These are phyloP conservation scores for Biscogniauxia sp. DNA, from an alignment of 2,329 filamentous ascomycete species.

Conservation along the genomic window DNA sequence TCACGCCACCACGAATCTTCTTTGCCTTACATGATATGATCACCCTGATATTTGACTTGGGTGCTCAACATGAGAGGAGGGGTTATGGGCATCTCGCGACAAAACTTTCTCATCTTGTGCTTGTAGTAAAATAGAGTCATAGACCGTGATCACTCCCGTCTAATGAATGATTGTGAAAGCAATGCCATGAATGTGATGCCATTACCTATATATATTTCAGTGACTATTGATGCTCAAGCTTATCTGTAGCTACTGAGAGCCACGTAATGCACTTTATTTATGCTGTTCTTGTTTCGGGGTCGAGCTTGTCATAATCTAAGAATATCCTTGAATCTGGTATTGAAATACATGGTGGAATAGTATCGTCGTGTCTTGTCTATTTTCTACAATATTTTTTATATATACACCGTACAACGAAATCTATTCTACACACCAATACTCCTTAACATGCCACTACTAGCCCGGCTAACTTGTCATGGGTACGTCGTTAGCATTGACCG, in stretches of 20 bases:
- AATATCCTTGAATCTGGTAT: too few species aligned
- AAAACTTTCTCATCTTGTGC: slow-evolving; percentile 45
- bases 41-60: slow-evolving; percentile 39
- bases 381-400: background rate
- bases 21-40: slow-evolving; percentile 42
- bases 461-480: too few species aligned
- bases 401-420: too few species aligned
- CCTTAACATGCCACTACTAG: too few species aligned
- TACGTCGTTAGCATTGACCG: background rate
- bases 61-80: slow-evolving; percentile 44
- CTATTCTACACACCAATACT: too few species aligned
- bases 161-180: slow-evolving; percentile 10
- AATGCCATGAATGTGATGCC: background rate
- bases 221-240: too few species aligned
- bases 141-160: slow-evolving; percentile 19
- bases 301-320: too few species aligned
- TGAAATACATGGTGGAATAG: background rate
- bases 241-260: too few species aligned
- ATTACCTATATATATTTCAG: background rate
- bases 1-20: slow-evolving; percentile 31
- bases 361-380: background rate
- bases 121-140: slow-evolving; percentile 48
- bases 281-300: too few species aligned
- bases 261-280: too few species aligned
- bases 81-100: slow-evolving; percentile 36